Evolutionary conservation across 2,329 filamentous ascomycete genomes (phyloP).

Genomic region (Penicillium sp.): DNA sequence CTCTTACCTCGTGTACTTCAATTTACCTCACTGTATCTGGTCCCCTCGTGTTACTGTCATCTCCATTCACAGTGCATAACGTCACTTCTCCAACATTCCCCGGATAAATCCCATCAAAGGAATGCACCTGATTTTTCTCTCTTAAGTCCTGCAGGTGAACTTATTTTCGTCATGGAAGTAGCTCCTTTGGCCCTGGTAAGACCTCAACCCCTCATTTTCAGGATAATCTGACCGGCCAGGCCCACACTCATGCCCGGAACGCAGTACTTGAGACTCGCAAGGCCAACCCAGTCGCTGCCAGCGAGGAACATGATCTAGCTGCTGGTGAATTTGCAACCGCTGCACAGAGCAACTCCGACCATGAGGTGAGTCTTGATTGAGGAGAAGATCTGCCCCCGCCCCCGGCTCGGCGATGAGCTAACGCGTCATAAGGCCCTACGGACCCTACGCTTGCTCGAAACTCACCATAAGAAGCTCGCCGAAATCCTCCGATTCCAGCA

Average conservation of each 20-base stretch:
- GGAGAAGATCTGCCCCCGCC: background rate
- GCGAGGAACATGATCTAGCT: constrained; percentile 78
- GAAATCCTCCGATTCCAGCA: constrained; percentile 66
- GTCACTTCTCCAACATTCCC: constrained; percentile 5
- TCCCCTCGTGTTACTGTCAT: background rate
- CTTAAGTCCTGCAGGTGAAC: background rate
- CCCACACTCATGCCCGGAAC: constrained; percentile 79
- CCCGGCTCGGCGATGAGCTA: background rate
- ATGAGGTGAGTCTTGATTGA: constrained; percentile 39
- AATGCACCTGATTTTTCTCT: background rate
- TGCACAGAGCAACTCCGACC: constrained; percentile 59
- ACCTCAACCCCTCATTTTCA: background rate
- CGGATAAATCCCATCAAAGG: background rate
- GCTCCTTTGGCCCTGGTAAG: constrained; percentile 58
- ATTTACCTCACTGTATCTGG: background rate
- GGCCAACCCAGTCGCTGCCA: constrained; percentile 66
- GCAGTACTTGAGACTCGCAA: constrained; percentile 64
- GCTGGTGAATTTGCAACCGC: constrained; percentile 82
- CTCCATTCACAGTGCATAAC: background rate
- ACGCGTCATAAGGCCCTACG: constrained; percentile 54
- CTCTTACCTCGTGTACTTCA: background rate
- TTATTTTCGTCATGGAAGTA: constrained; percentile 52
- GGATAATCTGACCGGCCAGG: constrained; percentile 41
- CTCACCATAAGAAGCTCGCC: constrained; percentile 76
- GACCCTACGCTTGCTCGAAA: constrained; percentile 73